Percentiles rank a stretch among this genome's conserved stretches.
These are phyloP conservation scores for Vitis hybrid DNA, from an alignment of 177 flowering plant genomes.

Conservation along the genomic window DNA sequence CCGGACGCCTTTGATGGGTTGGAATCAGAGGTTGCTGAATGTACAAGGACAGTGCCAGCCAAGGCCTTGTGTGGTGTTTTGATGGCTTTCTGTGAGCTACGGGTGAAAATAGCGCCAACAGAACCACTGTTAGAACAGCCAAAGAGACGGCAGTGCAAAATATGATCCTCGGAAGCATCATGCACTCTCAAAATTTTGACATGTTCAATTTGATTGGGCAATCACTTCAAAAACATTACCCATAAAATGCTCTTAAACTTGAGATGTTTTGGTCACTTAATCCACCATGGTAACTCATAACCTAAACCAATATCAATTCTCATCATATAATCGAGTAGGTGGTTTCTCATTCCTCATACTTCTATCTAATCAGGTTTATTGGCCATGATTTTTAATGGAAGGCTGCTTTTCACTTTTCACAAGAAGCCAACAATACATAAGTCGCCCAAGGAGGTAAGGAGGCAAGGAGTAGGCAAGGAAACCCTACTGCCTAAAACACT, in stretches of 20 bases:
- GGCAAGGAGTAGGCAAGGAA: no score
- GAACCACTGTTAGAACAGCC: conserved; percentile 56
- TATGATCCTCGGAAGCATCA: conserved; percentile 56
- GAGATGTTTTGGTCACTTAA: conserved; percentile 11
- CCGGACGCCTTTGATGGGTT: conserved; percentile 13
- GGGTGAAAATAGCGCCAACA: conserved; percentile 72
- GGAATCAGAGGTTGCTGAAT: conserved; percentile 49
- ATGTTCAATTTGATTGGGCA: no score
- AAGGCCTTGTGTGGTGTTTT: conserved; percentile 24
- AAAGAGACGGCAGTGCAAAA: conserved; percentile 57
- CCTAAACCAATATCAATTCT: no score
- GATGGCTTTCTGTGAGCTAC: conserved; percentile 28
- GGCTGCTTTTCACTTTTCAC: no score
- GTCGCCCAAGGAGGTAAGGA: no score
- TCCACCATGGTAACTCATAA: conserved; percentile 1
- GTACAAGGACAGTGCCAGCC: conserved; percentile 63
- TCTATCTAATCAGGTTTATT: no score
- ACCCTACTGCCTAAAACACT: no score
- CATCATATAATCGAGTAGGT: no score
- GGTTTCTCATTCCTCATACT: no score
- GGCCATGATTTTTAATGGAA: no score
- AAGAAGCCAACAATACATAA: no score
- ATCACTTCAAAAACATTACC: no score
- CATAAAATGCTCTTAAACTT: neutral
- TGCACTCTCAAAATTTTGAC: neutral